Base-by-base conservation (phyloP, 805 yeast species). In the Candida morakotiae region DNA sequence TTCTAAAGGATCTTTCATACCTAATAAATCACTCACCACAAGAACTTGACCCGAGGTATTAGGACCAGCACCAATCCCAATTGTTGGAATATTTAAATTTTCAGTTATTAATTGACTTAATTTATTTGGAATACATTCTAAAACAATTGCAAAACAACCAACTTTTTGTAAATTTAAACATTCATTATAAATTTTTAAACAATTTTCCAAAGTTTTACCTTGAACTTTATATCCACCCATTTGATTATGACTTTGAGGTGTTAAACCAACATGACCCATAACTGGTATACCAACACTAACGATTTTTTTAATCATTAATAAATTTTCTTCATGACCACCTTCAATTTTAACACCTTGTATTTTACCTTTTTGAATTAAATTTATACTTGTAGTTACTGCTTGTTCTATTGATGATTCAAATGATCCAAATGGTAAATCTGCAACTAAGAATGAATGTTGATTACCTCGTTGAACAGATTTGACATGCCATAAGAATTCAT, bases 11-110 rank as follows among this genome's bases (percentile, higher is more conserved):
- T 78, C 77, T 34, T 68, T 66, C 85, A 82, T 76, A 1, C 96
- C 96, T 22, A 91, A 63, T 61, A 86, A 52, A 55, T 91, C 98
- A 3, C 86, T 76, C 57, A 84, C 80, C 0, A 91, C 98, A 26
- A 91, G 69, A 1, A 91, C 96, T 58, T 93, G 98, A 0, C 96
- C 98, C 24, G 85, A 76, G 7, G 91, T 82, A 7, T 64, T 63
- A 16, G 79, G 75, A 0, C 98, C 98, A 0, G 98, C 96, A 4
- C 98, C 98, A 34, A 91, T 91, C 3, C 98, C 98, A 46, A 91
- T 88, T 1, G 94, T 85, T 0, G 98, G 97, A 1, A 91, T 68
- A 1, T 55, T 35, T 22, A 88, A 55, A 10, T 66, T 62, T 2
- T 67, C 55, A 0, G 96, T 84, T 20, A 93, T 77, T 39, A 67